Conservation (phyloP, 192 early-diverging fungal genomes). For the Backusella morwellensis region DNA sequence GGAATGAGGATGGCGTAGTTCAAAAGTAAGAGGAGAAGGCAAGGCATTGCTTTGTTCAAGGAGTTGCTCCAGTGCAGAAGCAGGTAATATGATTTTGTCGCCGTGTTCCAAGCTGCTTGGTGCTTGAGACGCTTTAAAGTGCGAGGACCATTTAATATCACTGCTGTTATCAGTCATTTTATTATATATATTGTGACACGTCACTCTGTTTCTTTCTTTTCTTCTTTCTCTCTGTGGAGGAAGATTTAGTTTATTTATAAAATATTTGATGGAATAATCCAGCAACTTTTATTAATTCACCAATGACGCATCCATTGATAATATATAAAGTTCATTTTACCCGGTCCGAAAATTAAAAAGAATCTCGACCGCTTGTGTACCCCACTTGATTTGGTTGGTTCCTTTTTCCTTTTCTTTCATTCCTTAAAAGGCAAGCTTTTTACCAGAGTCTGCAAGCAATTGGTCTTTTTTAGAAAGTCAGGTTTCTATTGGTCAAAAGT, state of each 20-base stretch:
- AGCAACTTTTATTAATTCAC: not conserved
- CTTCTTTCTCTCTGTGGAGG: not conserved
- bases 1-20: slow-evolving; percentile 49
- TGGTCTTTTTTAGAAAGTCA: not conserved
- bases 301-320: not conserved
- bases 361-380: not conserved
- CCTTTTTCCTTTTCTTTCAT: not conserved
- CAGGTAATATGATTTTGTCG: slow-evolving; percentile 57
- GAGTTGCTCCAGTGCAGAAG: slow-evolving; percentile 48
- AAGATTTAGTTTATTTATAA: not conserved
- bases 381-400: not conserved
- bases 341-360: not conserved
- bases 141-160: not conserved
- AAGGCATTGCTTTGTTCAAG: slow-evolving; percentile 36
- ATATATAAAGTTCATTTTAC: not conserved
- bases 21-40: slow-evolving; percentile 61
- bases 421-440: not conserved
- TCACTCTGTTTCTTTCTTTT: not conserved
- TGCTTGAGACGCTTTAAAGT: slow-evolving; percentile 28
- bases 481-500: not conserved
- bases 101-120: slow-evolving; percentile 34
- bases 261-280: not conserved
- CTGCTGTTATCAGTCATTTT: not conserved
- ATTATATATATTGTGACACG: not conserved
- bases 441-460: not conserved